A percentile compares a stretch with the other conserved stretches of the same genome.
These are phyloP conservation scores for Leishmania martiniquensis DNA, from an alignment of 208 protist genomes.

Conservation along the genomic window DNA sequence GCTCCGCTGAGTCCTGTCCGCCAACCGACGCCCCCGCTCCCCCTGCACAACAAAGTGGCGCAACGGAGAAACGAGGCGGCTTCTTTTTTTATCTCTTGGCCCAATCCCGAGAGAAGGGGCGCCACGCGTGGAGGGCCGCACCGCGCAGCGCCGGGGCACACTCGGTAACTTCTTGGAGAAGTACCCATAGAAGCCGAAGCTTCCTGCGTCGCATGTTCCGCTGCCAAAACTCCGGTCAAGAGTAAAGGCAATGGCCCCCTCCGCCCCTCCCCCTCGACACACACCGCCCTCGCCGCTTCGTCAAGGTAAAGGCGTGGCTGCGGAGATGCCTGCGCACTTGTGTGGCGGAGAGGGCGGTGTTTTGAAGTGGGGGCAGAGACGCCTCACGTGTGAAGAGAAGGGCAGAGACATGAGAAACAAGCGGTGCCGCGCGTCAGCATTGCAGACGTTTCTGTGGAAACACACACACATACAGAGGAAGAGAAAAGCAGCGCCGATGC, in stretches of 20 bases:
- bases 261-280: no score
- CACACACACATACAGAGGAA: background rate
- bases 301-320: background rate
- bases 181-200: background rate
- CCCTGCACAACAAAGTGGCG: background rate
- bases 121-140: background rate
- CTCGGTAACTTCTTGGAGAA: background rate
- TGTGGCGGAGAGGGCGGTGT: background rate
- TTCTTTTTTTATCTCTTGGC: background rate
- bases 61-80: background rate
- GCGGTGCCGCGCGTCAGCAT: background rate
- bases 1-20: background rate
- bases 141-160: background rate
- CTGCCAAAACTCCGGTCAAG: background rate
- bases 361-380: background rate
- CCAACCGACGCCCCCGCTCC: background rate
- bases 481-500: background rate
- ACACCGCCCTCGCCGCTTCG: background rate
- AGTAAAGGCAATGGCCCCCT: background rate
- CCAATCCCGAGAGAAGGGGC: background rate
- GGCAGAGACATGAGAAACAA: background rate
- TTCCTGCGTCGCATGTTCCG: background rate
- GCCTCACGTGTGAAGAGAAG: background rate
- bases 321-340: background rate
- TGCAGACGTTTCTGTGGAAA: background rate